phyloP scores from a whole-genome alignment of 441 rosid genomes.

The Populus hybrid region DNA sequence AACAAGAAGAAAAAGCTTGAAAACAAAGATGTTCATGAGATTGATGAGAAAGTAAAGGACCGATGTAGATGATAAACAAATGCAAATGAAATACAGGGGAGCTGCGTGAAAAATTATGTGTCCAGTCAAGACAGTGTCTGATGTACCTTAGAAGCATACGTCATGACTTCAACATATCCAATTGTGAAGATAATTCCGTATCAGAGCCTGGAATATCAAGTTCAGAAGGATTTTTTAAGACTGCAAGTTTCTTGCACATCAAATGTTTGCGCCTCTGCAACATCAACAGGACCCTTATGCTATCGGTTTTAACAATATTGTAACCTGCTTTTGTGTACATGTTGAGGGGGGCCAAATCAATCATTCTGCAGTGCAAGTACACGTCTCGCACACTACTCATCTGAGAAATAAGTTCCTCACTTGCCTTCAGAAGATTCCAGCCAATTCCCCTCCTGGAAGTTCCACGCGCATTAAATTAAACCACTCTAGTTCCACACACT shows the following conservation, averaged over 20 bases:
- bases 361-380: constrained; percentile 87
- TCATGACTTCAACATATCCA: constrained; percentile 23
- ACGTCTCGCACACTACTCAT: constrained; percentile 59
- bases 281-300: constrained; percentile 56
- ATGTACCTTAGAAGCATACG: constrained; percentile 25
- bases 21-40: constrained; percentile 2
- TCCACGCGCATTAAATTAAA: no score
- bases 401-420: constrained; percentile 2
- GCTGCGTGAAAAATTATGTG: background rate
- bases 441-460: no score
- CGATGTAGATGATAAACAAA: background rate
- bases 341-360: constrained; percentile 79
- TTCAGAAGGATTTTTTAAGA: constrained; percentile 24
- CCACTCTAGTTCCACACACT: no score
- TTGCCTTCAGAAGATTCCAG: no score
- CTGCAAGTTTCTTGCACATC: constrained; percentile 77
- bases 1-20: constrained; percentile 6
- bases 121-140: constrained; percentile 4
- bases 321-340: constrained; percentile 66
- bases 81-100: background rate
- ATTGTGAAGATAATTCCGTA: constrained; percentile 37
- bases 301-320: constrained; percentile 28
- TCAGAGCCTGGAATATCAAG: constrained; percentile 33
- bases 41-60: constrained; percentile 5
- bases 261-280: constrained; percentile 90